Conservation (phyloP, 805 yeast species). For the Saccharomycopsis selenospora region DNA sequence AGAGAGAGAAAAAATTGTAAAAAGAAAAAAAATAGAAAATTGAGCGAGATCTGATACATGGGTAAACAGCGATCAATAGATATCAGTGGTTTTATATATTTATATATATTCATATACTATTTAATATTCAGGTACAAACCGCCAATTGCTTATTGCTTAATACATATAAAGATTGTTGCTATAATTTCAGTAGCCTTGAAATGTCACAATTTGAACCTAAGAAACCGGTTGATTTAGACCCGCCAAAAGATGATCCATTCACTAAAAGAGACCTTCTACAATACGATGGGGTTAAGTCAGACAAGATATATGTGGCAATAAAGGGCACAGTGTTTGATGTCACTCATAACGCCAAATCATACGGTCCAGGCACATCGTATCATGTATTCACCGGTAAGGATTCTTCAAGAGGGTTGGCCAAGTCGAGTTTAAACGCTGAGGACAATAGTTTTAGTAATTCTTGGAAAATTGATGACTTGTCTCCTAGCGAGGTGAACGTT, state of each 20-base stretch:
- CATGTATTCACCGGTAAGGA: slow-evolving; percentile 70
- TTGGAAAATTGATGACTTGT: slow-evolving; percentile 46
- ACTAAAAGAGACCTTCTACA: slow-evolving; percentile 36
- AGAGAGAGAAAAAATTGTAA: too few species aligned
- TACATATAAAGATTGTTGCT: too few species aligned
- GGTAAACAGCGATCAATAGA: too few species aligned
- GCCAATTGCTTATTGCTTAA: too few species aligned
- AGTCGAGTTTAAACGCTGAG: slow-evolving; percentile 49
- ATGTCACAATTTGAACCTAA: slow-evolving; percentile 43
- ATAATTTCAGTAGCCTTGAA: too few species aligned
- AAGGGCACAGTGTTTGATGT: slow-evolving; percentile 79
- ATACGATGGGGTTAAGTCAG: slow-evolving; percentile 38
- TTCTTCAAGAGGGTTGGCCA: slow-evolving; percentile 68
- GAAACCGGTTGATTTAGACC: slow-evolving; percentile 41
- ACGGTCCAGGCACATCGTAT: slow-evolving; percentile 74
- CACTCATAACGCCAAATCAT: slow-evolving; percentile 51
- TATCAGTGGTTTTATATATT: too few species aligned
- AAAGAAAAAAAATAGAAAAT: too few species aligned
- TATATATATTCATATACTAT: too few species aligned
- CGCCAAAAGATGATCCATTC: slow-evolving; percentile 42
- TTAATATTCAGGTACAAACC: too few species aligned
- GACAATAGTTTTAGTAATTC: slow-evolving; percentile 38
- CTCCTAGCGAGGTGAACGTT: slow-evolving; percentile 50
- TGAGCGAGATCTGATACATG: too few species aligned
- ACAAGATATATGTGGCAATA: slow-evolving; percentile 62